These are phyloP conservation scores for Microascus cirrosus DNA, from an alignment of 2,329 filamentous ascomycete species.

Conservation along the genomic window DNA sequence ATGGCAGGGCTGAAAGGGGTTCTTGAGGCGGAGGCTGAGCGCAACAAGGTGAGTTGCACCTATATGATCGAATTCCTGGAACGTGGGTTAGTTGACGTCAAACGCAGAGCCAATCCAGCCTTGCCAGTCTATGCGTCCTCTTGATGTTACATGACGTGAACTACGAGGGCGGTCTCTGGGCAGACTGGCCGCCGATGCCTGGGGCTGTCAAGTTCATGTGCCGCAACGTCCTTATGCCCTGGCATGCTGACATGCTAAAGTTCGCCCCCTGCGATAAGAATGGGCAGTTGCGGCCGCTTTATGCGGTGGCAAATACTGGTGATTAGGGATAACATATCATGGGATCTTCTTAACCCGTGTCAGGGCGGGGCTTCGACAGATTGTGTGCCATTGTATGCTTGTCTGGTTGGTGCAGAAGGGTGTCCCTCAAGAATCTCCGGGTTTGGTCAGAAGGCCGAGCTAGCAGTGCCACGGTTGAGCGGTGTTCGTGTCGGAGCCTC, in stretches of 20 bases:
- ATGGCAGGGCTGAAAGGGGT: constrained; percentile 7
- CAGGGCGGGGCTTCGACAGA: too few species aligned
- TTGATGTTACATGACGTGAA: constrained; percentile 16
- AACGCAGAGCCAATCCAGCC: not conserved
- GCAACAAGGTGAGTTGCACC: constrained; percentile 6
- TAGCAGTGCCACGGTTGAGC: too few species aligned
- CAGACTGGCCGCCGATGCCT: constrained; percentile 15
- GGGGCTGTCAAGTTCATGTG: constrained; percentile 16
- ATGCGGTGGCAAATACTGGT: not conserved
- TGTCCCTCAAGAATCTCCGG: too few species aligned
- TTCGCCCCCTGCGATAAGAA: constrained; percentile 18
- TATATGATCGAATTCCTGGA: too few species aligned
- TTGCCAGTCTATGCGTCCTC: not conserved
- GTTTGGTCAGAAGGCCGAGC: too few species aligned
- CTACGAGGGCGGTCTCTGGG: constrained; percentile 15
- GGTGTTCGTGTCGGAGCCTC: too few species aligned
- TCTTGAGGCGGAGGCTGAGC: constrained; percentile 8
- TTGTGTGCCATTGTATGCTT: too few species aligned
- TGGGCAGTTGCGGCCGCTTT: not conserved
- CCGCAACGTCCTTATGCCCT: constrained; percentile 20
- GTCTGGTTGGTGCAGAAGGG: too few species aligned
- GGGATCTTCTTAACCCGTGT: too few species aligned
- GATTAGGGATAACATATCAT: not conserved
- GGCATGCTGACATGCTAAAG: constrained; percentile 22
- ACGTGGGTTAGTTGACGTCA: not conserved